Conservation (phyloP, 305 asterid species). For the Nicotiana rustica region DNA sequence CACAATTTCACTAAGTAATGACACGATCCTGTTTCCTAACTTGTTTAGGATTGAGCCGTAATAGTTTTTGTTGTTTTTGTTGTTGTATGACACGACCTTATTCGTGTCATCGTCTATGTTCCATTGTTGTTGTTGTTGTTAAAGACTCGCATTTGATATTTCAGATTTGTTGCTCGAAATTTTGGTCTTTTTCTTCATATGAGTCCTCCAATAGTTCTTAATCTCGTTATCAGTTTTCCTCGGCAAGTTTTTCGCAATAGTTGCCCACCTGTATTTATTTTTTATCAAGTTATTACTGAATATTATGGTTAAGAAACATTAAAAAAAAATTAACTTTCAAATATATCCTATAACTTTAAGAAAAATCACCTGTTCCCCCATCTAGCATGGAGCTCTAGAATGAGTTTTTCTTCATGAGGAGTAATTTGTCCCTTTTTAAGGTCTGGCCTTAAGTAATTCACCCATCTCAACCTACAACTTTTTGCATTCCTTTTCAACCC, state of each 20-base stretch:
- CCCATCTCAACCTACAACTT: constrained; percentile 93
- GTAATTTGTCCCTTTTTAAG: constrained; percentile 82
- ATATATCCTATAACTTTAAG: neutral
- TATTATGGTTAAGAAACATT: too few relatives aligned
- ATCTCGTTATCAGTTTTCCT: constrained; percentile 88
- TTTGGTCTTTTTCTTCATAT: constrained; percentile 70
- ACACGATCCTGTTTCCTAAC: constrained; percentile 52
- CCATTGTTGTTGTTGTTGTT: constrained; percentile 54
- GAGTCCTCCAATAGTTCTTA: constrained; percentile 88
- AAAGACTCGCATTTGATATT: constrained; percentile 48
- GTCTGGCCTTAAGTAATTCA: constrained; percentile 87
- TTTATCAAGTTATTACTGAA: neutral
- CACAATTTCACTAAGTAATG: constrained; percentile 47
- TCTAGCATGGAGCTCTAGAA: constrained; percentile 71
- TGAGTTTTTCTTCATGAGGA: constrained; percentile 72
- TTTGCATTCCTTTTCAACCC: constrained; percentile 86
- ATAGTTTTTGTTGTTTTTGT: neutral
- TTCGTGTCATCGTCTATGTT: constrained; percentile 54
- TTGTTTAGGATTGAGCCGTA: constrained; percentile 30
- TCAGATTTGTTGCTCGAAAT: constrained; percentile 39
- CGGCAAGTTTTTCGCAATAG: constrained; percentile 75
- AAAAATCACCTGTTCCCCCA: constrained; percentile 81
- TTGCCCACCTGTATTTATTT: constrained; percentile 68
- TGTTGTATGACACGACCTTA: constrained; percentile 13
- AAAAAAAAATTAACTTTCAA: neutral